Base-by-base conservation (phyloP, 331 rosid genomes). In the Phaseolus coccineus region DNA sequence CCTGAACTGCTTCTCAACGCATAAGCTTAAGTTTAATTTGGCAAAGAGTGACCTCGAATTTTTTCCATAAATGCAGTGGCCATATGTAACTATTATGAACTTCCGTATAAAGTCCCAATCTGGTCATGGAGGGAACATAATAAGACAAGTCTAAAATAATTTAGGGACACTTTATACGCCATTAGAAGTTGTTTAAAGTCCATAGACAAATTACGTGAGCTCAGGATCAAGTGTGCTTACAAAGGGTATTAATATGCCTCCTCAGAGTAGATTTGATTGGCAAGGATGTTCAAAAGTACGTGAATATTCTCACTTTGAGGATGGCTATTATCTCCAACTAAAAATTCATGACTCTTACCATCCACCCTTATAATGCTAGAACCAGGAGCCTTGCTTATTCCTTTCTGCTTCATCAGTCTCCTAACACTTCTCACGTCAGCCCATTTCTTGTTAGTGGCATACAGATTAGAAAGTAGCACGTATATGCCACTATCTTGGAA, bases 401-500 rank as follows among this genome's bases (percentile, higher is more conserved):
- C 91, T 84, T 79, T 90, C 83, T 87, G 88, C 87, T 88, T 94
- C 97, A 89, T 90, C 83, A 88, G 51, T 87, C 80, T 85, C 88
- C 98, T 89, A 57, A 92, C 71, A 73, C 81, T 92, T 55, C 81
- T 89, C 27, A 90, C 94, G 65, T 94, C 93, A 6, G 79, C 85
- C 98, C 98, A 94, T 78, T 90, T 87, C 77, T 87, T 80, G 71
- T 83, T 84, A 37, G 84, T 69, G 67, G 97, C 97, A 80, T 84
- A 89, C 33, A 89, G 82, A 88, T 94, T 90, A 40, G 98, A 92
- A 46, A 94, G 91, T 69, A 94, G 93, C 58, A 94, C 98, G 16
- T 85, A 94, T 14, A 84, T 80, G 35, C 97, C 97, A 66, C 96
- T 91, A 77, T 92, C 93, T 75, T 76, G 82, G 71, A 80, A 79